Conservation (phyloP, 352 stramenopile species). For the Phytophthora fragariae region DNA sequence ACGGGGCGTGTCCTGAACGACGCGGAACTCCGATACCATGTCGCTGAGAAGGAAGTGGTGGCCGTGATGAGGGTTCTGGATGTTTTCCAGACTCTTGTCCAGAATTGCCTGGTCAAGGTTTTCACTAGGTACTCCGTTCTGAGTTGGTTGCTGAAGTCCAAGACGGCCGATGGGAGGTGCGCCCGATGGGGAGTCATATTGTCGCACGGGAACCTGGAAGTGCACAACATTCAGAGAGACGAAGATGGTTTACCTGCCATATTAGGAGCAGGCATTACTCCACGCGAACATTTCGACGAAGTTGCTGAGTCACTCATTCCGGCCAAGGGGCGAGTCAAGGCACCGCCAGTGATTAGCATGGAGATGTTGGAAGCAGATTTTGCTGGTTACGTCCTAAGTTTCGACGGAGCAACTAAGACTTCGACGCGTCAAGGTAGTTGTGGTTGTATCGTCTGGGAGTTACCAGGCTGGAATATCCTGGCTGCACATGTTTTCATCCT, state of each 20-base stretch:
- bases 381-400: slow-evolving; percentile 1
- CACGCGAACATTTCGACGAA: slow-evolving; percentile 1
- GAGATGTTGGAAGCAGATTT: slow-evolving; percentile 7
- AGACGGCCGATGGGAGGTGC: not conserved
- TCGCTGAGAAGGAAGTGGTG: no score
- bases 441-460: slow-evolving; percentile 1
- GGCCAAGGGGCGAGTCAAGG: not conserved
- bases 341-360: slow-evolving; percentile 7
- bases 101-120: no score
- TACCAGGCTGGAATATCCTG: not conserved
- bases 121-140: no score
- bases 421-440: slow-evolving; percentile 2
- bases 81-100: no score
- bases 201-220: no score
- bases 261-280: not conserved
- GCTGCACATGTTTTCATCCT: not conserved
- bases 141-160: no score
- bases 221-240: not conserved
- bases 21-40: no score
- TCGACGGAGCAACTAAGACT: slow-evolving; percentile 6
- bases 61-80: no score
- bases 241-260: no score
- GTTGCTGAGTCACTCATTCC: not conserved
- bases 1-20: no score
- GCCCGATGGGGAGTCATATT: not conserved